These are phyloP conservation scores for Aureobasidium sp. DNA, from an alignment of 2,329 filamentous ascomycete species.

Conservation along the genomic window DNA sequence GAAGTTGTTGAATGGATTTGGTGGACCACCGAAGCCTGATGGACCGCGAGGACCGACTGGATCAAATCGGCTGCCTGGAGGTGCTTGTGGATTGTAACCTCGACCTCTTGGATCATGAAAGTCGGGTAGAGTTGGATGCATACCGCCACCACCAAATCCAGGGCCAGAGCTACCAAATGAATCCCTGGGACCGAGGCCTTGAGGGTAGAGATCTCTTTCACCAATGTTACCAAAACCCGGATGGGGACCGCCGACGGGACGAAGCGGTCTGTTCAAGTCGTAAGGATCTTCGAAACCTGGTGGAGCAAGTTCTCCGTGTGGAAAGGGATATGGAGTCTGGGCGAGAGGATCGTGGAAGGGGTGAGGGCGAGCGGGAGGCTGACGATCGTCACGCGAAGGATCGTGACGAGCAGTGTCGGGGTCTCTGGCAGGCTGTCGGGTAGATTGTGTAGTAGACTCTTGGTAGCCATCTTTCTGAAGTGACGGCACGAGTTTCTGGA, in stretches of 20 bases:
- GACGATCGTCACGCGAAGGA: constrained; percentile 42
- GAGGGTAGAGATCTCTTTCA: constrained; percentile 79
- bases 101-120: constrained; percentile 55
- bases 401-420: constrained; percentile 32
- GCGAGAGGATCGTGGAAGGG: constrained; percentile 53
- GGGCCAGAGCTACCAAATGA: constrained; percentile 44
- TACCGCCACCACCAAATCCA: constrained; percentile 59
- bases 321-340: constrained; percentile 53
- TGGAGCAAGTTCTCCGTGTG: constrained; percentile 67
- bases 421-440: constrained; percentile 15
- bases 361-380: constrained; percentile 57
- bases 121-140: constrained; percentile 95
- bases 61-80: constrained; percentile 87
- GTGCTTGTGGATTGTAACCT: constrained; percentile 60
- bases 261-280: constrained; percentile 63
- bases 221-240: constrained; percentile 52
- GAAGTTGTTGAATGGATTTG: constrained; percentile 53
- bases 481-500: constrained; percentile 74
- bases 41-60: constrained; percentile 64
- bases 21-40: constrained; percentile 40
- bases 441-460: constrained; percentile 20
- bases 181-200: constrained; percentile 75
- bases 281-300: constrained; percentile 92
- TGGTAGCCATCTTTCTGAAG: constrained; percentile 73
- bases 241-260: constrained; percentile 35